phyloP scores from a whole-genome alignment of 176 grass and related monocot species.

The Lolium multiflorum region DNA sequence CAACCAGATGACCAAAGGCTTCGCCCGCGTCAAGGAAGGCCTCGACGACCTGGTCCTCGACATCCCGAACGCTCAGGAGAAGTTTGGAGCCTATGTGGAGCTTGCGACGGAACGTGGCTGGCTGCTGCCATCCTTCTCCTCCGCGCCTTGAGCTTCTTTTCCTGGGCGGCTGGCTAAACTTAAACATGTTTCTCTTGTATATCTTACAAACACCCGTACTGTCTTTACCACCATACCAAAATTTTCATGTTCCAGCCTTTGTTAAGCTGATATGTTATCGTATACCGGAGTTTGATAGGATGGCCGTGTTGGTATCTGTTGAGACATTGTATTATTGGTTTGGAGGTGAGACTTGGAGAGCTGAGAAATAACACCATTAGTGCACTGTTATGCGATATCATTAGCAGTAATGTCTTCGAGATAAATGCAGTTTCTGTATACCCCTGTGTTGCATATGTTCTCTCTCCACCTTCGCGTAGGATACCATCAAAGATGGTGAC shows the following conservation, averaged over 20 bases:
- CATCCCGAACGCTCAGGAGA: constrained; percentile 71
- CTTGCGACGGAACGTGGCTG: constrained; percentile 56
- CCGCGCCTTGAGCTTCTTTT: constrained; percentile 32
- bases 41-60: constrained; percentile 79
- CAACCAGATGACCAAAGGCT: constrained; percentile 86
- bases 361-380: constrained; percentile 45
- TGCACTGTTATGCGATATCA: constrained; percentile 27
- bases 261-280: constrained; percentile 15
- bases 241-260: constrained; percentile 42
- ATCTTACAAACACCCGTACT: constrained; percentile 44
- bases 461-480: background rate
- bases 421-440: constrained; percentile 7
- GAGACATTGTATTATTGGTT: constrained; percentile 47
- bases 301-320: constrained; percentile 29
- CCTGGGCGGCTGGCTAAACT: background rate
- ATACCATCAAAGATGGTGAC: background rate
- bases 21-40: constrained; percentile 69
- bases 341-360: constrained; percentile 38
- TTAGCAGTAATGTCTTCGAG: background rate
- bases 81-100: constrained; percentile 64
- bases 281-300: constrained; percentile 54
- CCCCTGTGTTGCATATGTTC: background rate
- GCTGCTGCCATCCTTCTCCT: constrained; percentile 57
- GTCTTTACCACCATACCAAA: constrained; percentile 56
- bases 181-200: constrained; percentile 40